Base-by-base conservation (phyloP, 305 asterid genomes). In the Rubia peregrina region DNA sequence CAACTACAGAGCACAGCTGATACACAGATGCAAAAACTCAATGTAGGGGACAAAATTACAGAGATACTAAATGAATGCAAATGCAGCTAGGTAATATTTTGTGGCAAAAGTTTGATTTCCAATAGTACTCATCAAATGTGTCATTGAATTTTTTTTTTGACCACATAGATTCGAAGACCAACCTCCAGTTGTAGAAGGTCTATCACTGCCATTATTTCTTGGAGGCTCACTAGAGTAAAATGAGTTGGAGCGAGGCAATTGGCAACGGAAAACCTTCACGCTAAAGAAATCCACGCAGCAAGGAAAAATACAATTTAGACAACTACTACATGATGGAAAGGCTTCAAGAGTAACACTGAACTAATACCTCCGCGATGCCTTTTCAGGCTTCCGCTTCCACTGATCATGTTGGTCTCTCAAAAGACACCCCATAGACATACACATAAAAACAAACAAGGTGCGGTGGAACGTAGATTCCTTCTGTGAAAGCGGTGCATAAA, bases 391-490 rank as follows among this genome's bases (percentile, higher is more conserved):
- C 65, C 84, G 83, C 82, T 88, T 88, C 96, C 93, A 89, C 84
- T 94, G 99, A 73, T 86, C 98, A 71, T 94, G 97, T 70, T 89
- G 97, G 73, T 94, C 96, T 57, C 84, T 87, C 51, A 87, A 89
- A 69, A 91, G 97, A 76, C 95, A 94, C 44, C 85, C n/a, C 97
- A 91, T 85, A 30, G 98, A 88, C 22, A 89, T 72, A 62, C 98
- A 94, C 88, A 89, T 89, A 80, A 91, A 91, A 61, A 94, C 77
- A 69, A 83, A 87, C 61, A 93, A 64, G 0, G 84, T 76, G 9
- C 97, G 88, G 64, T 91, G 98, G 75, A 91, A 91, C 41, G 98
- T 83, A 0, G 96, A 84, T 56, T 91, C 96, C 79, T 71, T 76
- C 56, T 88, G 87, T 0, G 82, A 72, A 57, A 92, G 87, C 43